These are phyloP conservation scores for Erodium trifolium DNA, from an alignment of 441 rosid species.

Conservation along the genomic window DNA sequence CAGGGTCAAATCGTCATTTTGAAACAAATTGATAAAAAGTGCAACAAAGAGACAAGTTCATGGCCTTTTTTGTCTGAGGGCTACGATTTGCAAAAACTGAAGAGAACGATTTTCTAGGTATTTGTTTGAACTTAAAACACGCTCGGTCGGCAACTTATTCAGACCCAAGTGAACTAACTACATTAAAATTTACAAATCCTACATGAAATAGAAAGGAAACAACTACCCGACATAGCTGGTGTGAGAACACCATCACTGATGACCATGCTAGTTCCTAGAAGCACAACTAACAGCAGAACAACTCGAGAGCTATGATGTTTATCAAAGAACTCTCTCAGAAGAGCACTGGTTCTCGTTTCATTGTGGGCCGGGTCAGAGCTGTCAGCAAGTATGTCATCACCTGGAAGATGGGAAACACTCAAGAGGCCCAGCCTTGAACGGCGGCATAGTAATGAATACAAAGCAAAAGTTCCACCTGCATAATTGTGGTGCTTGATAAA, in stretches of 20 bases:
- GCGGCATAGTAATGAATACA: slow-evolving; percentile 83
- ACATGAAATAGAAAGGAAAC: not conserved
- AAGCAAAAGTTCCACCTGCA: slow-evolving; percentile 67
- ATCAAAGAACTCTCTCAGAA: slow-evolving; percentile 50
- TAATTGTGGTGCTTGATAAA: not conserved
- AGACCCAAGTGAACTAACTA: too few species aligned
- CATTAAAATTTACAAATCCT: slow-evolving; percentile 1
- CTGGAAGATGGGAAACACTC: slow-evolving; percentile 74
- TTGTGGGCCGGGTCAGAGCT: slow-evolving; percentile 20
- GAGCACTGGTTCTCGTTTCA: slow-evolving; percentile 40
- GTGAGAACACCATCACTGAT: slow-evolving; percentile 96
- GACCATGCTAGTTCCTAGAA: slow-evolving; percentile 97
- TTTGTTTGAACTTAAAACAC: not conserved
- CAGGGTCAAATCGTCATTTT: too few species aligned
- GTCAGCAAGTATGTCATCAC: slow-evolving; percentile 80
- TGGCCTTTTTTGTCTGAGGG: too few species aligned
- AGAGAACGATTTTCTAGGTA: not conserved
- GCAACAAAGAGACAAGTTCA: too few species aligned
- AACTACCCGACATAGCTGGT: slow-evolving; percentile 88
- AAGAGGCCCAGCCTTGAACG: slow-evolving; percentile 83
- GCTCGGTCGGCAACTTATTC: too few species aligned
- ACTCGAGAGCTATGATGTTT: slow-evolving; percentile 32
- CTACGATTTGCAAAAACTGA: too few species aligned
- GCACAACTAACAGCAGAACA: slow-evolving; percentile 60
- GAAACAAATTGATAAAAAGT: too few species aligned